phyloP scores from a whole-genome alignment of 192 early-diverging fungal species.

The Phycomyces nitens region DNA sequence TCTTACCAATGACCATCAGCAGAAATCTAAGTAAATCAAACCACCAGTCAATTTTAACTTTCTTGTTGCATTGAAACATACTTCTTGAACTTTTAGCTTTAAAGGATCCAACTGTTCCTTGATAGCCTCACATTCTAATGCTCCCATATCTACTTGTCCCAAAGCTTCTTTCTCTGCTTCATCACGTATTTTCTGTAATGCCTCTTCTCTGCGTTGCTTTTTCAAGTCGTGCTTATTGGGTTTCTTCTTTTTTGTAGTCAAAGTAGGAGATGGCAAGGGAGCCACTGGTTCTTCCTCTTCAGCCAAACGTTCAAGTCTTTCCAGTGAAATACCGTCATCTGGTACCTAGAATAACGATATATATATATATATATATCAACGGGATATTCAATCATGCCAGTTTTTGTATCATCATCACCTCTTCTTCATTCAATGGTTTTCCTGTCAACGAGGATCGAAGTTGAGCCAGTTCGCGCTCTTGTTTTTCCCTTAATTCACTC shows the following conservation, averaged over 20 bases:
- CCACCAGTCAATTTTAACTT: background rate
- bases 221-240: slow-evolving; percentile 47
- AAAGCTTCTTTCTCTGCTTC: slow-evolving; percentile 76
- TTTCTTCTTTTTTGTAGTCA: slow-evolving; percentile 42
- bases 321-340: slow-evolving; percentile 30
- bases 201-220: slow-evolving; percentile 66
- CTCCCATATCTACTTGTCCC: slow-evolving; percentile 68
- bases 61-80: slow-evolving; percentile 17
- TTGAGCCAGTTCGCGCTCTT: slow-evolving; percentile 56
- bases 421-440: background rate
- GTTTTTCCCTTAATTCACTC: slow-evolving; percentile 52
- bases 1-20: slow-evolving; percentile 90
- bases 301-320: slow-evolving; percentile 20
- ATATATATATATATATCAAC: too few relatives aligned
- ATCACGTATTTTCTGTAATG: slow-evolving; percentile 65
- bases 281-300: slow-evolving; percentile 22
- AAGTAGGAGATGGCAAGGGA: slow-evolving; percentile 14
- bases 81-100: slow-evolving; percentile 62
- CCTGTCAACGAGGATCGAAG: slow-evolving; percentile 24
- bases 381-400: background rate
- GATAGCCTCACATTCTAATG: slow-evolving; percentile 70
- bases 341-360: background rate
- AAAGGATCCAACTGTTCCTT: slow-evolving; percentile 50
- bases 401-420: background rate
- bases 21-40: slow-evolving; percentile 47